phyloP scores from a whole-genome alignment of 1,284 basidiomycete genomes.

The Pisolithus thermaeus region DNA sequence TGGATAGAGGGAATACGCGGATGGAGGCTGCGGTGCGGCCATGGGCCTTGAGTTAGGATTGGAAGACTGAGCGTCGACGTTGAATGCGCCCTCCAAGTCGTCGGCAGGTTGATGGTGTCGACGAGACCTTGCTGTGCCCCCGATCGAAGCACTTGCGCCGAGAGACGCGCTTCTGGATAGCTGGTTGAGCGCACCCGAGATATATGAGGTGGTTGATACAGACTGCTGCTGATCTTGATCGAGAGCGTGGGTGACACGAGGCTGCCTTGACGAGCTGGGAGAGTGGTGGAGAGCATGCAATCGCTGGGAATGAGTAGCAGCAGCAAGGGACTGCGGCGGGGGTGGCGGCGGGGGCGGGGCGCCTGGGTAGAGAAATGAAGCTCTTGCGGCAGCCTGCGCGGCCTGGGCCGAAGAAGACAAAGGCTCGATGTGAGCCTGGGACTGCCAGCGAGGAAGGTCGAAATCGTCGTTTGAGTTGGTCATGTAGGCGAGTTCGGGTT shows the following conservation, averaged over 20 bases:
- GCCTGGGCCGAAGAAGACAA: constrained; percentile 58
- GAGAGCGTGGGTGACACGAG: constrained; percentile 58
- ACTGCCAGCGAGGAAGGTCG: constrained; percentile 79
- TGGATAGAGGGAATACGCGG: constrained; percentile 50
- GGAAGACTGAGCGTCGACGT: constrained; percentile 41
- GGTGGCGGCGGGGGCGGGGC: constrained; percentile 39
- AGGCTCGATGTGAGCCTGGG: constrained; percentile 52
- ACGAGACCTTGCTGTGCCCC: constrained; percentile 40
- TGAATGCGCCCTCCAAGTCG: constrained; percentile 66
- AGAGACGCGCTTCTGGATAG: constrained; percentile 64
- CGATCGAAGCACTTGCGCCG: constrained; percentile 40
- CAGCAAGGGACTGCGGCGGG: constrained; percentile 29
- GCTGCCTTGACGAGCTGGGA: constrained; percentile 41
- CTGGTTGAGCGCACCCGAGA: constrained; percentile 43
- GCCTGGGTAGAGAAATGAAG: constrained; percentile 38
- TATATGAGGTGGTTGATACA: constrained; percentile 45
- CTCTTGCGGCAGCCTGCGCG: constrained; percentile 48
- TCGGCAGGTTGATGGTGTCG: constrained; percentile 54
- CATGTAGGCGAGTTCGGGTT: constrained; percentile 52
- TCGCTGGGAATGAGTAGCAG: constrained; percentile 15
- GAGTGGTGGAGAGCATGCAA: constrained; percentile 30
- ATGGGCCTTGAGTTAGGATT: constrained; percentile 32
- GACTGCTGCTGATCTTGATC: constrained; percentile 52
- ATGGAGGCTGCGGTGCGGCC: constrained; percentile 30
- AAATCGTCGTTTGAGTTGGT: constrained; percentile 51